Conservation (phyloP, 2,329 filamentous ascomycete species). For the Zasmidium cellare region DNA sequence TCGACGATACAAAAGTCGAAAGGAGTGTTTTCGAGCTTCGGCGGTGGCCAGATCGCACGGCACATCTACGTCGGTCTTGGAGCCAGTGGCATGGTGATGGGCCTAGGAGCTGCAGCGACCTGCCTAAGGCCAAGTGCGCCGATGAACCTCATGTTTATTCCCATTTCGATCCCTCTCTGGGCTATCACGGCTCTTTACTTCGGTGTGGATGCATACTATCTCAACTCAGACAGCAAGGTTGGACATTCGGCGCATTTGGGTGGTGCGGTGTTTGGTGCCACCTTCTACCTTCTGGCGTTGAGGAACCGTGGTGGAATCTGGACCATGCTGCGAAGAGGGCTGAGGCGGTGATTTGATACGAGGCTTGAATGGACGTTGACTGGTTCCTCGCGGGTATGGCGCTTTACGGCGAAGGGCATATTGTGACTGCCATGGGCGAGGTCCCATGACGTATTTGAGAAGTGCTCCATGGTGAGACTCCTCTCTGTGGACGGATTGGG, state of each 20-base stretch:
- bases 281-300: constrained; percentile 32
- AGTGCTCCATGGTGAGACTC: too few relatives aligned
- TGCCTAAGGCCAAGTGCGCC: constrained; percentile 37
- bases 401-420: too few relatives aligned
- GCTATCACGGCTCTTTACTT: constrained; percentile 37
- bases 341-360: neutral
- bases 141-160: constrained; percentile 39
- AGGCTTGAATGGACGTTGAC: too few relatives aligned
- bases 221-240: constrained; percentile 33
- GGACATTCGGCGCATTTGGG: constrained; percentile 50
- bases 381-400: too few relatives aligned
- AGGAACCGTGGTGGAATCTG: constrained; percentile 26
- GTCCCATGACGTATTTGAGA: too few relatives aligned
- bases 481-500: too few relatives aligned
- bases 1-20: neutral
- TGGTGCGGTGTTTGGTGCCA: constrained; percentile 41
- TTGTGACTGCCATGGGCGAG: too few relatives aligned
- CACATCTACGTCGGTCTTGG: constrained; percentile 28
- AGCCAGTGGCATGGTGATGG: constrained; percentile 45
- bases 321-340: constrained; percentile 5
- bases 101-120: constrained; percentile 40
- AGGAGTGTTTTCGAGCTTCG: neutral
- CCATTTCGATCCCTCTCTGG: constrained; percentile 43
- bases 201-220: constrained; percentile 40
- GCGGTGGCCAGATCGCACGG: neutral